These are phyloP conservation scores for Flaveria linearis DNA, from an alignment of 129 eudicot genomes.

Conservation along the genomic window DNA sequence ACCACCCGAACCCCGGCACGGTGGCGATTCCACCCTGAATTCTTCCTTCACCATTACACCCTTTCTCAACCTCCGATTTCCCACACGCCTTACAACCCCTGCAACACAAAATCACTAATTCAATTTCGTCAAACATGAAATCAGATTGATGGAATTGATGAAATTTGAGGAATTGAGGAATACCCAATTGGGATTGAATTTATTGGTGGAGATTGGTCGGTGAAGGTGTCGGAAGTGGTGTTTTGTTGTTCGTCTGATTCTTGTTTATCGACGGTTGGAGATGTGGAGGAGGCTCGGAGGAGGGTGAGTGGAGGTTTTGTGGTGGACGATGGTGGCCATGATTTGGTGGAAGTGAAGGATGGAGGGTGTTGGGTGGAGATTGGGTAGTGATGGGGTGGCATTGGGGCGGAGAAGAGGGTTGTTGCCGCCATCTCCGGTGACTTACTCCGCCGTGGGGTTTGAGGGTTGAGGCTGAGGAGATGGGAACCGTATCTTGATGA, in stretches of 20 bases:
- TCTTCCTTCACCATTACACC: constrained; percentile 94
- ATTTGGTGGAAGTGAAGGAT: not conserved
- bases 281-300: constrained; percentile 32
- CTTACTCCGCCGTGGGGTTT: not conserved
- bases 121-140: not conserved
- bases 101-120: not conserved
- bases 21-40: constrained; percentile 98
- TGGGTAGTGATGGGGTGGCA: too few species aligned
- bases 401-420: constrained; percentile 30
- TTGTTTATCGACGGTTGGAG: constrained; percentile 29
- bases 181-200: constrained; percentile 28
- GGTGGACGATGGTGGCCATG: not conserved
- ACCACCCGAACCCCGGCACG: constrained; percentile 97
- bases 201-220: constrained; percentile 17
- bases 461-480: constrained; percentile 10
- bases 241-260: constrained; percentile 17
- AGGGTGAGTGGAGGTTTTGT: constrained; percentile 11
- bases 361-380: constrained; percentile 17
- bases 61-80: constrained; percentile 64
- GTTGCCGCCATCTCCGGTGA: constrained; percentile 36
- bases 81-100: constrained; percentile 93
- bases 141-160: not conserved
- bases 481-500: constrained; percentile 30
- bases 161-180: not conserved
- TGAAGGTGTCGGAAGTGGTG: not conserved